Conservation (phyloP, 148 eudicot genomes). For the Cornus controversa region DNA sequence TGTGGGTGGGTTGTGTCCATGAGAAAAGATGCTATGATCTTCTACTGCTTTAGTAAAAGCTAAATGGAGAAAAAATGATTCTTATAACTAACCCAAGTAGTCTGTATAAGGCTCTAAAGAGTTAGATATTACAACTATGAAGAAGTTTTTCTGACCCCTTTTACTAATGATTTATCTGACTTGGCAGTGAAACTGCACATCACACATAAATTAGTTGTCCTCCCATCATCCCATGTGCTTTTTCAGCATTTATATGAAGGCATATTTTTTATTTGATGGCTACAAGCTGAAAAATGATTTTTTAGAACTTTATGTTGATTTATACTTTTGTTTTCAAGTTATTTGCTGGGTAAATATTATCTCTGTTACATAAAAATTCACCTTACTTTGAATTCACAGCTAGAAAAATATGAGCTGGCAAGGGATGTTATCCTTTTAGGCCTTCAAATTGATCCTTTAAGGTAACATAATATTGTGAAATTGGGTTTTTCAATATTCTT, state of each 20-base stretch:
- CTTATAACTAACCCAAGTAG: background rate
- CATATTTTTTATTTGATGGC: background rate
- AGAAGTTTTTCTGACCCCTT: too few relatives aligned
- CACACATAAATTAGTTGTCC: background rate
- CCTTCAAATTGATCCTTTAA: slow-evolving; percentile 76
- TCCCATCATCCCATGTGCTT: background rate
- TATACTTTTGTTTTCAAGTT: background rate
- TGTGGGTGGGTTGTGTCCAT: background rate
- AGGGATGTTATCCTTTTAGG: slow-evolving; percentile 68
- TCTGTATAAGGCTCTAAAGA: background rate
- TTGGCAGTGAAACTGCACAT: background rate
- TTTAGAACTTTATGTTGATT: background rate
- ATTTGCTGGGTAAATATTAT: background rate
- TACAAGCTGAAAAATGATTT: background rate
- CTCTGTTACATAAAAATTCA: background rate
- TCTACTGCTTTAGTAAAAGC: background rate
- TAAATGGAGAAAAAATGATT: background rate
- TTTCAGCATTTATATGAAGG: too few relatives aligned
- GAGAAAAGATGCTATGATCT: background rate
- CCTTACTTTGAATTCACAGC: slow-evolving; percentile 47
- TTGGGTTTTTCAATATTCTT: background rate
- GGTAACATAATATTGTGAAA: slow-evolving; percentile 43
- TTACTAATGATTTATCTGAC: background rate
- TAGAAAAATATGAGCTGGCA: slow-evolving; percentile 77
- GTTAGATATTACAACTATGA: too few relatives aligned